phyloP scores from a whole-genome alignment of 768 basidiomycete genomes.

The Paxillus ammoniavirescens region DNA sequence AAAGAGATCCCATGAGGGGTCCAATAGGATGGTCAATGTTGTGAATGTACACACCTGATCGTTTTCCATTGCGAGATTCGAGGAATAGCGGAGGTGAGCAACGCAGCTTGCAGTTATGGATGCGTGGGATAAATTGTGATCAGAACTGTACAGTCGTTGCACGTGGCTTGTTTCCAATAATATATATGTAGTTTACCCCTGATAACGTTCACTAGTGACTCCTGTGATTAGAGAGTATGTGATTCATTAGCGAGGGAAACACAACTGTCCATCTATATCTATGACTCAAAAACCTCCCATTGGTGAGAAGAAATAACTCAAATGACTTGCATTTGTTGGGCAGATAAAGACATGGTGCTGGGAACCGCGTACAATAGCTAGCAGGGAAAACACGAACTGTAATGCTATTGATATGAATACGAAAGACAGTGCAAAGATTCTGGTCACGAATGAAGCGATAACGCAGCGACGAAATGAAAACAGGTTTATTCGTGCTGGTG shows the following conservation, averaged over 20 bases:
- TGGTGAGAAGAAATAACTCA: background rate
- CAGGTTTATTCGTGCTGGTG: constrained; percentile 1
- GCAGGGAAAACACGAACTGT: background rate
- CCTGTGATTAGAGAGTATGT: background rate
- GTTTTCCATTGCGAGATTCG: constrained; percentile 74
- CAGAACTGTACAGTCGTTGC: constrained; percentile 31
- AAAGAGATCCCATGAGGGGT: constrained; percentile 5
- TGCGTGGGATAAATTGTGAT: constrained; percentile 27
- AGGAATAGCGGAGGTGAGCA: constrained; percentile 2
- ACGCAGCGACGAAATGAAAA: constrained; percentile 5
- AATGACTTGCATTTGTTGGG: background rate
- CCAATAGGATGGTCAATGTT: background rate
- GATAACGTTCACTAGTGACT: background rate
- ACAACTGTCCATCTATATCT: background rate
- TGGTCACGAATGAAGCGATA: background rate
- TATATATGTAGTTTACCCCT: background rate
- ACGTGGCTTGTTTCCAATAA: background rate
- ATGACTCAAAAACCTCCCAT: background rate
- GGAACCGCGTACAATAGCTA: background rate
- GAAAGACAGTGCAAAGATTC: background rate
- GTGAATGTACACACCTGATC: constrained; percentile 60
- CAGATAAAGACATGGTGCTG: background rate
- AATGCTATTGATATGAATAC: background rate
- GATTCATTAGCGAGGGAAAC: background rate
- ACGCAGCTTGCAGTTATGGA: constrained; percentile 1